Conservation (phyloP, 2,329 filamentous ascomycete species). For the Fusarium praegraminearum region DNA sequence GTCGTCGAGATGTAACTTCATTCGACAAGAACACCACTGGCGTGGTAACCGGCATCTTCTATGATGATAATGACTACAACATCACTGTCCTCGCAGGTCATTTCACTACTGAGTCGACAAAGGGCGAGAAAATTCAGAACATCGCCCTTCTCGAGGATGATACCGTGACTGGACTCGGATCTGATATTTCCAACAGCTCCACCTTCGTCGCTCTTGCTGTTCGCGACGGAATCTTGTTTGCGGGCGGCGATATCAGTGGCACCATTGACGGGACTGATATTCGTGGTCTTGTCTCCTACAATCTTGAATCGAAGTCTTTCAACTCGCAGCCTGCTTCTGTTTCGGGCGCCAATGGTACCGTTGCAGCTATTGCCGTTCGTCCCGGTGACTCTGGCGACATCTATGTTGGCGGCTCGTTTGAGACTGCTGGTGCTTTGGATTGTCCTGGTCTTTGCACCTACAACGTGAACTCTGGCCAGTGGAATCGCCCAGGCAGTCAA, state of each 20-base stretch:
- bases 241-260: constrained; percentile 84
- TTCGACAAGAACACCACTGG: constrained; percentile 66
- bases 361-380: constrained; percentile 80
- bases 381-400: constrained; percentile 75
- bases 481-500: constrained; percentile 81
- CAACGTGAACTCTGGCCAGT: constrained; percentile 76
- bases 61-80: constrained; percentile 76
- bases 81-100: constrained; percentile 90
- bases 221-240: constrained; percentile 77
- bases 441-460: constrained; percentile 88
- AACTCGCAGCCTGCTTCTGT: constrained; percentile 80
- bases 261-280: constrained; percentile 71
- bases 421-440: constrained; percentile 82
- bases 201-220: constrained; percentile 79
- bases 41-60: constrained; percentile 83
- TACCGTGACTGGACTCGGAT: constrained; percentile 77
- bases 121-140: constrained; percentile 81
- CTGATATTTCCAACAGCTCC: constrained; percentile 76
- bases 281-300: constrained; percentile 82
- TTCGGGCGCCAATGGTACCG: constrained; percentile 74
- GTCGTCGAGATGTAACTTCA: constrained; percentile 61
- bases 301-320: constrained; percentile 75
- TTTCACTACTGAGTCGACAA: constrained; percentile 77
- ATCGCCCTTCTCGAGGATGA: constrained; percentile 84
- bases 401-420: constrained; percentile 88